Evolutionary conservation across 345 rosid genomes (phyloP), one percentile per base, ranked within the genome.

Genomic region (Atalantia buxifolia): DNA sequence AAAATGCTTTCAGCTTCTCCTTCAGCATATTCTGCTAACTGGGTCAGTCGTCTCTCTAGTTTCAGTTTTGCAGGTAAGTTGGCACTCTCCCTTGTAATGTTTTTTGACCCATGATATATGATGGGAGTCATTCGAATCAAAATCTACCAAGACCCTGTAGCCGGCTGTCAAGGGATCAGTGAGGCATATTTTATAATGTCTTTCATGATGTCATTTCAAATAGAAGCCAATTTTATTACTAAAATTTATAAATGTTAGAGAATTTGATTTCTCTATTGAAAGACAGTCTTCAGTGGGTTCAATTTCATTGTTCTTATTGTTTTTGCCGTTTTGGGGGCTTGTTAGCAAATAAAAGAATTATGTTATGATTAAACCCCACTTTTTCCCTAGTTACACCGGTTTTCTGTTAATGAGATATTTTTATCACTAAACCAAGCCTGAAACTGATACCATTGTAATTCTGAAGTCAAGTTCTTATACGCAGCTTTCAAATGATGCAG

Each of bases 1-100:
- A 87, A 88, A 84, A 92, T 90, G 53, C 93, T 89, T 33, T 90
- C 92, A 27, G 91, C 93, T 10, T 90, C 93, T 76, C 85, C 91
- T 66, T 83, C 91, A 10, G 92, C 94, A n/a, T 92, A 92, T 86
- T 90, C 91, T 76, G 91, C 94, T 40, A 84, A 90, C 85, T 57
- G 93, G 92, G 73, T 82, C 90, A 78, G 60, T 89, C 25, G 88
- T 90, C 77, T 90, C 97, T 0, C 83, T 90, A 78, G 91, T 90
- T 73, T 92, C 94, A 9, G 87, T 89, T 57, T 68, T 90, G 85
- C 97, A 89, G 88, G 94, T 86, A 72, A 63, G 36, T 25, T 48
- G 27, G n/a, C 40, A 79, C 66, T 78, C 45, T 12, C 65, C 45
- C 56, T 72, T 48, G 40, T 19, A 53, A 24, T 72, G 31, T 42